Conservation (phyloP, 2,329 filamentous ascomycete species). For the Capronia epimyces region DNA sequence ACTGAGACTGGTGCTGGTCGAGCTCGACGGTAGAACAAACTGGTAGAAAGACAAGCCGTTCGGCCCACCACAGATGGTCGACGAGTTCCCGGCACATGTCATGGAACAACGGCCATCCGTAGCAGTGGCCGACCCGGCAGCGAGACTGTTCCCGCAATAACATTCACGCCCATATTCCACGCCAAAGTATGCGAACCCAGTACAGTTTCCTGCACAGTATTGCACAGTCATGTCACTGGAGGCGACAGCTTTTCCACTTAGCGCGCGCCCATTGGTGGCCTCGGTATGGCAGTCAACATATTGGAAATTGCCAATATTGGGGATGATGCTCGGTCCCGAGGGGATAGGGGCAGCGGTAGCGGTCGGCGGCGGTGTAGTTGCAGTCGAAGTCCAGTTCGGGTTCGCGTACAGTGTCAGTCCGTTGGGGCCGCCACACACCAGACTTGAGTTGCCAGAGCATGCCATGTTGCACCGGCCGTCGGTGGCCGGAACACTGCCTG, state of each 20-base stretch:
- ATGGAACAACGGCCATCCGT: slow-evolving; percentile 26
- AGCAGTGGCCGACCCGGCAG: slow-evolving; percentile 17
- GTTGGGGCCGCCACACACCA: slow-evolving; percentile 47
- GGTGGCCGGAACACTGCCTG: slow-evolving; percentile 21
- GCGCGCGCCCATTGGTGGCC: slow-evolving; percentile 13
- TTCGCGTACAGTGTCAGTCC: slow-evolving; percentile 39
- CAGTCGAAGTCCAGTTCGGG: slow-evolving; percentile 8
- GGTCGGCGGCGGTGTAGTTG: slow-evolving; percentile 8
- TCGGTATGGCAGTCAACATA: slow-evolving; percentile 26
- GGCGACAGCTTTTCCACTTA: slow-evolving; percentile 17
- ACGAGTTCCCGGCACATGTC: slow-evolving; percentile 31
- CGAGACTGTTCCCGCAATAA: not conserved
- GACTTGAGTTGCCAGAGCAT: slow-evolving; percentile 37
- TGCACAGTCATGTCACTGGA: slow-evolving; percentile 18
- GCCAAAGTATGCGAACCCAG: slow-evolving; percentile 33
- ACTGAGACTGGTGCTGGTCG: slow-evolving; percentile 1
- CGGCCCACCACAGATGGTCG: slow-evolving; percentile 30
- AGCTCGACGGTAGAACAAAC: slow-evolving; percentile 9
- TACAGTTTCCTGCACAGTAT: slow-evolving; percentile 21
- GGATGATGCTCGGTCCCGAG: slow-evolving; percentile 16
- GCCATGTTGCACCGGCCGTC: slow-evolving; percentile 39
- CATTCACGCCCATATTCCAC: slow-evolving; percentile 11
- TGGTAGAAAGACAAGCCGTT: slow-evolving; percentile 28
- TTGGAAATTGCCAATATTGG: slow-evolving; percentile 16
- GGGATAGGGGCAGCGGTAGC: slow-evolving; percentile 5